A percentile compares a stretch with the other conserved stretches of the same genome.
These are phyloP conservation scores for Aegilops umbellulata DNA, from an alignment of 176 grass and related monocot species.

Conservation along the genomic window DNA sequence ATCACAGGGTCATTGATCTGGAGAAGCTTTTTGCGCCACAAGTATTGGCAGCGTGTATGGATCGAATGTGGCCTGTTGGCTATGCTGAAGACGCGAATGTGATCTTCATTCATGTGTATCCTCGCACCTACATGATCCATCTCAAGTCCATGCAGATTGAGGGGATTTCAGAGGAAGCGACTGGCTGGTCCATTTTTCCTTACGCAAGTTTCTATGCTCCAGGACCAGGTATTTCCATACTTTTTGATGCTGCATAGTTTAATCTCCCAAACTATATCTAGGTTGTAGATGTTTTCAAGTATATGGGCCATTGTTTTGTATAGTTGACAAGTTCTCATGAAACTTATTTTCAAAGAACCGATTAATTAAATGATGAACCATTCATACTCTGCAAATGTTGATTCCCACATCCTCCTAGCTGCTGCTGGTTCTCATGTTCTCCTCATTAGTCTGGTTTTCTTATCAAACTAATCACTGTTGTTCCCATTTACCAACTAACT, in stretches of 20 bases:
- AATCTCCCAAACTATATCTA: neutral
- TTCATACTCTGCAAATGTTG: too few relatives aligned
- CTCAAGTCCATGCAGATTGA: neutral
- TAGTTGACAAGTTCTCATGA: neutral
- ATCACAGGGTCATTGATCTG: neutral
- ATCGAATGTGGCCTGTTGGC: neutral
- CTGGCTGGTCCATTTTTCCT: neutral
- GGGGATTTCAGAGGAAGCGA: neutral
- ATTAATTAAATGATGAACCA: neutral
- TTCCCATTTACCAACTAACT: neutral
- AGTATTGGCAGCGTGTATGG: neutral
- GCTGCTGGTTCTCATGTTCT: too few relatives aligned
- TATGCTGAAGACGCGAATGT: neutral
- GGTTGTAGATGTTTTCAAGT: neutral
- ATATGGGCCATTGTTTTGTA: neutral
- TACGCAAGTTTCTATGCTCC: neutral
- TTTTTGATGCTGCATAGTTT: neutral
- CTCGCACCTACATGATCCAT: neutral
- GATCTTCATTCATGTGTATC: neutral
- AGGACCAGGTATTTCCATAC: neutral
- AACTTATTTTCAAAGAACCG: neutral
- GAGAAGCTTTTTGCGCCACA: neutral
- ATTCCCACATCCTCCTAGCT: too few relatives aligned
- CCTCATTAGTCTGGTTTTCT: neutral
- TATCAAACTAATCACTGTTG: neutral